Evolutionary conservation across 345 rosid genomes (phyloP).

Genomic region (Eucalyptus lansdowneana): DNA sequence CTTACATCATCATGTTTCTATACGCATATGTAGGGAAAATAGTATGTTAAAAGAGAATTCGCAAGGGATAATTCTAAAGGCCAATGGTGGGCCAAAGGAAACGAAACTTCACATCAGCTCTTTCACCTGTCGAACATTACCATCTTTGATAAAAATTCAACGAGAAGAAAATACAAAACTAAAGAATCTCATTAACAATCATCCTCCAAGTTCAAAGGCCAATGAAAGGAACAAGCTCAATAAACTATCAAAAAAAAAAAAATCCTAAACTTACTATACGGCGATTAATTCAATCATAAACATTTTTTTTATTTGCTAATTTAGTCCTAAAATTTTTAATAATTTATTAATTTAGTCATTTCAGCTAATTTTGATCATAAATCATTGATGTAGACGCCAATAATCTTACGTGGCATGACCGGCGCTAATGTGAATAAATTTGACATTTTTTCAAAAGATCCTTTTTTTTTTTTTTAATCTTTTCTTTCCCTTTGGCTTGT

Average conservation of each 20-base stretch:
- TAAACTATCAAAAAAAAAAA: neutral
- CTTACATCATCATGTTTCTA: neutral
- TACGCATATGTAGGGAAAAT: neutral
- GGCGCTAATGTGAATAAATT: accelerated
- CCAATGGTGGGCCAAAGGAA: neutral
- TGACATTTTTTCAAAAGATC: neutral
- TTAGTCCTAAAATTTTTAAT: too few species aligned
- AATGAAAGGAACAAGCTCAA: neutral
- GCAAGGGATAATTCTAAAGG: neutral
- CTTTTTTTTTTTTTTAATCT: too few species aligned
- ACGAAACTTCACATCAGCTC: neutral
- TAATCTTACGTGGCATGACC: accelerated
- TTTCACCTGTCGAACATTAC: neutral
- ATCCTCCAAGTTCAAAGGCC: neutral
- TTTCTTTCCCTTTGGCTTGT: too few species aligned
- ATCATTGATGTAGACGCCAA: accelerated
- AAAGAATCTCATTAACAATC: neutral
- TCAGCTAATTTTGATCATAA: accelerated
- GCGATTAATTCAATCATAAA: neutral
- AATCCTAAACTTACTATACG: accelerated
- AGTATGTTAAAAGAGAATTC: neutral
- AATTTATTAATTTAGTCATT: accelerated
- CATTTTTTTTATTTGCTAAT: accelerated
- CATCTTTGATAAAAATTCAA: neutral
- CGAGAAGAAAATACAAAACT: neutral